Percentiles rank a stretch among this genome's conserved stretches.
These are phyloP conservation scores for Glebionis coronaria DNA, from an alignment of 129 eudicot species.

Conservation along the genomic window DNA sequence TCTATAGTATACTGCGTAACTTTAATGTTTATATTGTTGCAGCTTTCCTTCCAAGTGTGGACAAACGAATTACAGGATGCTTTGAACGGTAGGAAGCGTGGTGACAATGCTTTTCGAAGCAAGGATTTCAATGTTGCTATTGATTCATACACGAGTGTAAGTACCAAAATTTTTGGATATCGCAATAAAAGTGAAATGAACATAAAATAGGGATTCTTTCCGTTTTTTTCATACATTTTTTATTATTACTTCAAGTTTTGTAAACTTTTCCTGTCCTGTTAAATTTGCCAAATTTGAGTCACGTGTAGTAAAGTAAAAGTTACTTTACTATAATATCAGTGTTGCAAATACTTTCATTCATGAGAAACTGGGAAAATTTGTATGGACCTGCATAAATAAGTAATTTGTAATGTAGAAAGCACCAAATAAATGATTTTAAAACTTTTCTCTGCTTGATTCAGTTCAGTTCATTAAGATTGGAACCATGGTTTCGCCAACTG, in stretches of 20 bases:
- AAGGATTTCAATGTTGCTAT: conserved; percentile 9
- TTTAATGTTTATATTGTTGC: neutral
- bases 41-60: conserved; percentile 11
- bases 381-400: neutral
- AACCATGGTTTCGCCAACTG: conserved; percentile 63
- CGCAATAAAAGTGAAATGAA: neutral
- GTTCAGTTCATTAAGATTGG: conserved; percentile 59
- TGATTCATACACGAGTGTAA: conserved; percentile 2
- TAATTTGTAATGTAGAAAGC: neutral
- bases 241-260: neutral
- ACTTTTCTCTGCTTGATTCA: conserved; percentile 1
- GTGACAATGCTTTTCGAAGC: conserved; percentile 11
- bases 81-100: conserved; percentile 11
- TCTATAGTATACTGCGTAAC: too few species aligned
- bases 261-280: neutral
- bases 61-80: conserved; percentile 2
- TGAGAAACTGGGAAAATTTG: neutral
- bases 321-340: neutral
- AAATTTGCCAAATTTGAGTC: neutral
- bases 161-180: neutral
- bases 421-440: neutral
- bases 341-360: neutral
- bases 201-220: too few species aligned
- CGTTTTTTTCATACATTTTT: neutral
- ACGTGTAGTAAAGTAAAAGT: neutral